Conservation (phyloP, 1,139 yeast species). For the Suhomyces kunorum region DNA sequence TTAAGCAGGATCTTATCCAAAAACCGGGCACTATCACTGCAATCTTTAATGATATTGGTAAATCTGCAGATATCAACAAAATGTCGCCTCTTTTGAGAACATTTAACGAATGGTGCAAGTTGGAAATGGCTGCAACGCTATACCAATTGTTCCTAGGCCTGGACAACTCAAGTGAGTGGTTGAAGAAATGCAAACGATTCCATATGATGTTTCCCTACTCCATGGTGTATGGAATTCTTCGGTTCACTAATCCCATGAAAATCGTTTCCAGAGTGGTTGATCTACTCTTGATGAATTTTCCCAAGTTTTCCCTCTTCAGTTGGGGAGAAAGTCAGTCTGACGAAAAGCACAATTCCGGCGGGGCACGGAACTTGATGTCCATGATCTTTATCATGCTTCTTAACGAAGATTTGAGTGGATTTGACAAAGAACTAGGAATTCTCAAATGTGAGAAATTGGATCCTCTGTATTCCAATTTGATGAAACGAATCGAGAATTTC, state of each 20-base stretch:
- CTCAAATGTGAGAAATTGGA: conserved; percentile 36
- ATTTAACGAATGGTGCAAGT: conserved; percentile 77
- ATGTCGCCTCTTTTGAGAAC: conserved; percentile 67
- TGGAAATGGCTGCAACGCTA: conserved; percentile 80
- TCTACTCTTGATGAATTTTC: conserved; percentile 75
- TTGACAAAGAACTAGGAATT: conserved; percentile 54
- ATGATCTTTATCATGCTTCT: conserved; percentile 71
- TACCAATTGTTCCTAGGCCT: conserved; percentile 78
- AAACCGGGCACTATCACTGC: conserved; percentile 51
- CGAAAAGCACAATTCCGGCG: conserved; percentile 39
- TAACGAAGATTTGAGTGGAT: conserved; percentile 75
- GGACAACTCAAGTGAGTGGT: conserved; percentile 75
- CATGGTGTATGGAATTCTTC: conserved; percentile 69
- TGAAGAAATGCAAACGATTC: conserved; percentile 64
- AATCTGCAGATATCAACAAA: conserved; percentile 53
- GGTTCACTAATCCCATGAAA: conserved; percentile 83
- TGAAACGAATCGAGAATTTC: conserved; percentile 31
- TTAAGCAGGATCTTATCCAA: conserved; percentile 52
- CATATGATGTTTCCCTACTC: conserved; percentile 78
- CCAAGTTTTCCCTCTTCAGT: conserved; percentile 27
- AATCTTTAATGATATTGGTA: conserved; percentile 65
- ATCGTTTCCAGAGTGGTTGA: conserved; percentile 78
- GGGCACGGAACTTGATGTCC: conserved; percentile 62
- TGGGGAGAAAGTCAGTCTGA: conserved; percentile 22
- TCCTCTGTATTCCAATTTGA: conserved; percentile 23